These are phyloP conservation scores for Lasiodiplodia hormozganensis DNA, from an alignment of 2,329 filamentous ascomycete genomes.

Conservation along the genomic window DNA sequence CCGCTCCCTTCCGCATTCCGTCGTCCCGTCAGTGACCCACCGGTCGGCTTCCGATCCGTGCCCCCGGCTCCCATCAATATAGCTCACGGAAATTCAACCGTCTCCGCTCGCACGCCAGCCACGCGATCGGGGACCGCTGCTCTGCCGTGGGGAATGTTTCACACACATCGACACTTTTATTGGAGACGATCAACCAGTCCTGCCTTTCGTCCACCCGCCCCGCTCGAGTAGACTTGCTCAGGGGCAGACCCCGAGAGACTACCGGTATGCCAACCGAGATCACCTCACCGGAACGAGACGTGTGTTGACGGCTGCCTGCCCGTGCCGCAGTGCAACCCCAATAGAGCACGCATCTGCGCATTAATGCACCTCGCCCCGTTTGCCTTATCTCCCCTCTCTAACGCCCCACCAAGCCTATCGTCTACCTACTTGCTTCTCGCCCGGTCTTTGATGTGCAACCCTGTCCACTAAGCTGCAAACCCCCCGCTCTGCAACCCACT, in stretches of 20 bases:
- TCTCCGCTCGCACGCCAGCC: not conserved
- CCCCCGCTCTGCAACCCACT: not conserved
- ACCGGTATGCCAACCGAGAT: not conserved
- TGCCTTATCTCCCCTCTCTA: not conserved
- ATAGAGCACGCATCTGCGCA: not conserved
- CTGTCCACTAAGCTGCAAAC: not conserved
- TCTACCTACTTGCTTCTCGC: not conserved
- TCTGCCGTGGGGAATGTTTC: constrained; percentile 16
- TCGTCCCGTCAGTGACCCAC: constrained; percentile 3
- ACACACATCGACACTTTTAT: not conserved
- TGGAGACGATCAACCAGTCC: not conserved
- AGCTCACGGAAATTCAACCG: not conserved
- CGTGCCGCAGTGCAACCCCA: too few species aligned
- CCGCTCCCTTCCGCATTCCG: constrained; percentile 16
- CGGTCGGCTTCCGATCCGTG: constrained; percentile 6
- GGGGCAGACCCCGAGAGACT: not conserved
- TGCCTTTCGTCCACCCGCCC: not conserved
- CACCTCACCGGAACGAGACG: constrained; percentile 1
- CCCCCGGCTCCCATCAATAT: constrained; percentile 1
- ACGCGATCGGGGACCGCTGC: constrained; percentile 7
- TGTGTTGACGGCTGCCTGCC: not conserved
- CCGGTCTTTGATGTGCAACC: not conserved
- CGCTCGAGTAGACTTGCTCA: not conserved
- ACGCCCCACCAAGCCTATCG: not conserved
- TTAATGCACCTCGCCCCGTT: not conserved